Evolutionary conservation across 2,329 filamentous ascomycete species (phyloP).

Genomic region (Pseudocercospora eumusae): DNA sequence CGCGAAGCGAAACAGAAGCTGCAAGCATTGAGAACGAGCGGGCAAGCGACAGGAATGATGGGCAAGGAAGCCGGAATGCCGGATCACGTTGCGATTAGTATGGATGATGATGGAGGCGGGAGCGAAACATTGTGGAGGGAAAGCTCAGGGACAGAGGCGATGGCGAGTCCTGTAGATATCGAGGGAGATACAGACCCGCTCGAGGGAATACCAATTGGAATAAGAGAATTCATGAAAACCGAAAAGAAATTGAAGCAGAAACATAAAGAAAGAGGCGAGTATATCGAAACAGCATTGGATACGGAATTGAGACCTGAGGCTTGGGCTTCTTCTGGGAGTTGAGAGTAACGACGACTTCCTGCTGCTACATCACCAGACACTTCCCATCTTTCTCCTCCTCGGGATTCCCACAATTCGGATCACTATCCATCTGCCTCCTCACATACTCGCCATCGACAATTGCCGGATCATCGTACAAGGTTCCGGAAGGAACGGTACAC

Average conservation of each 20-base stretch:
- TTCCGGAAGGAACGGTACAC: not conserved
- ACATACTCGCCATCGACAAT: slow-evolving; percentile 7
- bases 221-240: slow-evolving; percentile 94
- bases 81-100: slow-evolving; percentile 57
- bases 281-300: slow-evolving; percentile 26
- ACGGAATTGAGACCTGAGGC: slow-evolving; percentile 28
- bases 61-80: slow-evolving; percentile 45
- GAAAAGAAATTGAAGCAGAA: slow-evolving; percentile 86
- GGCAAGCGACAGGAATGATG: slow-evolving; percentile 42
- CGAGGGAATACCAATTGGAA: slow-evolving; percentile 79
- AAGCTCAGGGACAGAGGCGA: slow-evolving; percentile 25
- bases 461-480: slow-evolving; percentile 2
- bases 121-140: slow-evolving; percentile 67
- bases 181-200: slow-evolving; percentile 66
- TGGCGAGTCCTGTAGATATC: slow-evolving; percentile 12
- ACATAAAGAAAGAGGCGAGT: slow-evolving; percentile 47
- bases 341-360: not conserved
- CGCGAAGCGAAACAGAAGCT: slow-evolving; percentile 63
- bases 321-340: slow-evolving; percentile 21
- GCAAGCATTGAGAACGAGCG: slow-evolving; percentile 32
- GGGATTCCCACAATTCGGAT: slow-evolving; percentile 23
- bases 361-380: slow-evolving; percentile 13
- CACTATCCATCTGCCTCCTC: slow-evolving; percentile 9
- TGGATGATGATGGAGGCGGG: slow-evolving; percentile 80
- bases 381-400: not conserved